phyloP scores from a whole-genome alignment of 2,329 filamentous ascomycete species.

The Cladosporium sp. region DNA sequence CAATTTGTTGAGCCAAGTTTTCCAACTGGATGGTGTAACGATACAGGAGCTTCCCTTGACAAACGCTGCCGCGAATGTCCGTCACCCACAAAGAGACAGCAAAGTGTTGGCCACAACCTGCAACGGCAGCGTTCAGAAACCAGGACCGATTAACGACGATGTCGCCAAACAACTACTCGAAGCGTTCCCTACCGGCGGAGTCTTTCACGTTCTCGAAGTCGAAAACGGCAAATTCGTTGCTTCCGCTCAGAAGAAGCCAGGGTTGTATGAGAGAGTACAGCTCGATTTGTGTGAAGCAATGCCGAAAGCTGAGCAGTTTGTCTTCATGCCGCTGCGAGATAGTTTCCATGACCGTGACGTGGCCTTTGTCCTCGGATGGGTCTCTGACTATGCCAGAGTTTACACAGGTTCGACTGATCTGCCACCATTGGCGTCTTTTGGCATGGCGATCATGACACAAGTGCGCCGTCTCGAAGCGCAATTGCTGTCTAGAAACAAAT shows the following conservation, averaged over 20 bases:
- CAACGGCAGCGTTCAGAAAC: background rate
- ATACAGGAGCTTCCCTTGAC: slow-evolving; percentile 12
- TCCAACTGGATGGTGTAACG: slow-evolving; percentile 10
- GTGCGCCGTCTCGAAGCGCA: slow-evolving; percentile 56
- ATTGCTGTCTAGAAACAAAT: slow-evolving; percentile 43
- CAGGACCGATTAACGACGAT: background rate
- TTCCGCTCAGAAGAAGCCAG: background rate
- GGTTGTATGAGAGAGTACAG: background rate
- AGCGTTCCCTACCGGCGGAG: background rate
- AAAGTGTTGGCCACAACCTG: background rate
- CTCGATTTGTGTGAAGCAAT: slow-evolving; percentile 10
- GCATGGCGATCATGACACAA: slow-evolving; percentile 59
- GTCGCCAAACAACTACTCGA: background rate
- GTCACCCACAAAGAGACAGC: background rate
- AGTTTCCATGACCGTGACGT: slow-evolving; percentile 49
- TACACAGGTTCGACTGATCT: slow-evolving; percentile 38
- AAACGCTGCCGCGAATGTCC: background rate
- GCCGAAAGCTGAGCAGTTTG: slow-evolving; percentile 31
- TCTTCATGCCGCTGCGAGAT: slow-evolving; percentile 55
- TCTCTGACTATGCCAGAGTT: slow-evolving; percentile 44
- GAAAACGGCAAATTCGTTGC: slow-evolving; percentile 4
- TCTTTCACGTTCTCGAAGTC: slow-evolving; percentile 4
- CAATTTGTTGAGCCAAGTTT: background rate
- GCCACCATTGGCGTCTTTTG: slow-evolving; percentile 47
- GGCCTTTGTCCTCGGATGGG: slow-evolving; percentile 45